Conservation (phyloP, 495 filamentous ascomycete species). For the Penicillium parvum region DNA sequence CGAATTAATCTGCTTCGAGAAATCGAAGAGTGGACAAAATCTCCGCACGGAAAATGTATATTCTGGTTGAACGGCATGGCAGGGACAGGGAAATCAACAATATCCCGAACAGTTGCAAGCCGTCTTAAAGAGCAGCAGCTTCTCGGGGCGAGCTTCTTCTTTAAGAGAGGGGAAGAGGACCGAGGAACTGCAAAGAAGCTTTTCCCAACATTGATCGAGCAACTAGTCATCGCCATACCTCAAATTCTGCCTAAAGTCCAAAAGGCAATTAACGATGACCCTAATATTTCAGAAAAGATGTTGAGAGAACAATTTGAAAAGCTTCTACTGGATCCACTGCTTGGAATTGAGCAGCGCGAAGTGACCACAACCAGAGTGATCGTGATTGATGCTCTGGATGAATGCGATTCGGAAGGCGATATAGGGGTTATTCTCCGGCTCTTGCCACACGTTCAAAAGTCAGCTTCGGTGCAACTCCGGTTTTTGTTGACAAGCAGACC, state of each 20-base stretch:
- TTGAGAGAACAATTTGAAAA: too few species aligned
- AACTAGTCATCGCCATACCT: too few species aligned
- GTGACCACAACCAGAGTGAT: too few species aligned
- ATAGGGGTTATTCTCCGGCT: constrained; percentile 34
- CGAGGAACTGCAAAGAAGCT: too few species aligned
- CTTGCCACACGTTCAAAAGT: constrained; percentile 13
- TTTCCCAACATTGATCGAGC: too few species aligned
- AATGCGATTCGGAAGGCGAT: constrained; percentile 42
- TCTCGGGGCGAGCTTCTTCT: constrained; percentile 48
- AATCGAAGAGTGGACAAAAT: constrained; percentile 27
- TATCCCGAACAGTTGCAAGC: constrained; percentile 28
- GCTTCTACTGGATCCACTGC: too few species aligned
- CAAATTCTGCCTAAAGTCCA: too few species aligned
- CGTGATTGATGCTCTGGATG: constrained; percentile 52
- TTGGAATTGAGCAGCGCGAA: too few species aligned
- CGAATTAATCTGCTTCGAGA: constrained; percentile 28
- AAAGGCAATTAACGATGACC: too few species aligned
- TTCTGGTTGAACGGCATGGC: constrained; percentile 45
- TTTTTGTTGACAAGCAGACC: constrained; percentile 43
- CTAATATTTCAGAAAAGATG: too few species aligned
- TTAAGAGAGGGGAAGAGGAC: constrained; percentile 45
- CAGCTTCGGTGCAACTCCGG: constrained; percentile 10
- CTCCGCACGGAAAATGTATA: constrained; percentile 17
- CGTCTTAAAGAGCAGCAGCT: constrained; percentile 3
- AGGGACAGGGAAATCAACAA: constrained; percentile 45